These are phyloP conservation scores for Naganishia kalamii DNA, from an alignment of 768 basidiomycete species.

Conservation along the genomic window DNA sequence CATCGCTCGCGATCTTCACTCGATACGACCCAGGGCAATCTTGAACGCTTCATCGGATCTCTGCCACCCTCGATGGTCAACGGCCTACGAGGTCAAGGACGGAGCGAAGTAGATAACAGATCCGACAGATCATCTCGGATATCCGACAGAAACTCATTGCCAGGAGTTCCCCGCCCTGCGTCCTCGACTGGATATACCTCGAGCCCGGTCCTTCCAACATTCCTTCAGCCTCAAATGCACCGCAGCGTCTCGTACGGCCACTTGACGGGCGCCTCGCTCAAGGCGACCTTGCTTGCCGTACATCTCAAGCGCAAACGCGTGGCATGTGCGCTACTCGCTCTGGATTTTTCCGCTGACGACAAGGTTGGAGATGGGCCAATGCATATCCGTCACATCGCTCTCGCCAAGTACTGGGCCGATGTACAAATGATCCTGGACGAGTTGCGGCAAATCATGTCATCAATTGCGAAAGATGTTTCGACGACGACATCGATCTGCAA, in stretches of 20 bases:
- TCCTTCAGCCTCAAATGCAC: background rate
- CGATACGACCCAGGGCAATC: background rate
- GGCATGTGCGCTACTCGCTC: constrained; percentile 40
- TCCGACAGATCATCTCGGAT: background rate
- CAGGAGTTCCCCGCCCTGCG: background rate
- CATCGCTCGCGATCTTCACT: constrained; percentile 6
- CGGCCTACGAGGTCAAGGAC: background rate
- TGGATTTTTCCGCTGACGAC: constrained; percentile 27
- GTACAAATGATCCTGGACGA: constrained; percentile 24
- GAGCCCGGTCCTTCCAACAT: background rate
- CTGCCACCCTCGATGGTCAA: background rate
- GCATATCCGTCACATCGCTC: constrained; percentile 19
- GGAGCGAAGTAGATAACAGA: too few species aligned
- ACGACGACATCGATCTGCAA: background rate
- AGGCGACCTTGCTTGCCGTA: constrained; percentile 35
- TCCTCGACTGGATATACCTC: background rate
- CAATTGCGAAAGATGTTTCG: constrained; percentile 9
- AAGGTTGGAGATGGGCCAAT: background rate
- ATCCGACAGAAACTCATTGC: background rate
- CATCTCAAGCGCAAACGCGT: constrained; percentile 37
- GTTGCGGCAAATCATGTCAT: constrained; percentile 3
- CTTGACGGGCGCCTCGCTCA: constrained; percentile 33
- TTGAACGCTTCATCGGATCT: background rate
- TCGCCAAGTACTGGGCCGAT: constrained; percentile 22
- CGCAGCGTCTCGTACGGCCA: constrained; percentile 19